phyloP scores from a whole-genome alignment of 768 basidiomycete species.

The Xerocomus potaroensis region DNA sequence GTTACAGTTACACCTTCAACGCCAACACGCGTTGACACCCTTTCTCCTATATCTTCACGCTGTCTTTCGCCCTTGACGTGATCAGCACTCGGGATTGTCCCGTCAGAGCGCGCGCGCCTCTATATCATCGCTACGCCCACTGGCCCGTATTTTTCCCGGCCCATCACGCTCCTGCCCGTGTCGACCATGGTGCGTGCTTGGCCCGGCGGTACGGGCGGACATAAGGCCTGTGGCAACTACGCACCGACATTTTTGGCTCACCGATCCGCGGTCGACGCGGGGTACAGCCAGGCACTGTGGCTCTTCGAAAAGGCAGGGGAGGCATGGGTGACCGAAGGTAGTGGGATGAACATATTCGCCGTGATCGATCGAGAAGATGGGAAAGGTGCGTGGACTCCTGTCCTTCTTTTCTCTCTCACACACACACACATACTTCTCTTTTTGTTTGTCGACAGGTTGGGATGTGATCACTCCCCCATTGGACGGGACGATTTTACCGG shows the following conservation, averaged over 20 bases:
- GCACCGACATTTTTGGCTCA: conserved; percentile 60
- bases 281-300: conserved; percentile 81
- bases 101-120: conserved; percentile 76
- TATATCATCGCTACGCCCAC: conserved; percentile 75
- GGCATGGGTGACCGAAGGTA: conserved; percentile 52
- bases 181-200: conserved; percentile 75
- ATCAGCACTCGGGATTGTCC: conserved; percentile 58
- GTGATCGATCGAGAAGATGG: conserved; percentile 57
- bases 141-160: conserved; percentile 52
- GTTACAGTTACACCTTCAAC: no score
- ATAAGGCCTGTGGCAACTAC: conserved; percentile 66
- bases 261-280: conserved; percentile 55
- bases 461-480: conserved; percentile 88
- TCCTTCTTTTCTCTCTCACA: no score
- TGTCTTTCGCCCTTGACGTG: no score
- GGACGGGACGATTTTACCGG: conserved; percentile 89
- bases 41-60: no score
- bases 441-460: no score
- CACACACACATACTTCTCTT: no score
- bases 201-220: conserved; percentile 70
- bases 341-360: conserved; percentile 80
- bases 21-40: no score
- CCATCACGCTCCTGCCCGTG: conserved; percentile 56
- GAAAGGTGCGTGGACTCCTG: conserved; percentile 32
- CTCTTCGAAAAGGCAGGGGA: conserved; percentile 48